These are phyloP conservation scores for Neocallimastix lanati DNA, from an alignment of 192 early-diverging fungal genomes.

Conservation along the genomic window DNA sequence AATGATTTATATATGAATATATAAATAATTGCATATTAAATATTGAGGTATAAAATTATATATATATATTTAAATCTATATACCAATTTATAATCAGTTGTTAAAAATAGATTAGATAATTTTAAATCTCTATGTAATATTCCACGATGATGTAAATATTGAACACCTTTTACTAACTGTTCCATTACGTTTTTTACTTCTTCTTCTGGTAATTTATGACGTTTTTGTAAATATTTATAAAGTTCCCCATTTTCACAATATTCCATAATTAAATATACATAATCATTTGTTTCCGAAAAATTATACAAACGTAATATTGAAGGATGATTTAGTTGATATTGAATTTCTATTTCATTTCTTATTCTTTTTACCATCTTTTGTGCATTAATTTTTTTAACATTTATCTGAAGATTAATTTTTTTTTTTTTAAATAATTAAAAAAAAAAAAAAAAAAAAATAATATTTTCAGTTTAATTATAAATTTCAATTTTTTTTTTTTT, in stretches of 20 bases:
- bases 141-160: slow-evolving; percentile 39
- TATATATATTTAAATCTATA: too few species aligned
- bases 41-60: too few species aligned
- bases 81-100: slow-evolving; percentile 2
- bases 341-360: not conserved
- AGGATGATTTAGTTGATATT: not conserved
- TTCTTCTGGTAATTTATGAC: slow-evolving; percentile 20
- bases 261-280: not conserved
- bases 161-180: slow-evolving; percentile 34
- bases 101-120: slow-evolving; percentile 50
- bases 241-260: not conserved
- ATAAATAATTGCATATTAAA: too few species aligned
- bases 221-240: not conserved
- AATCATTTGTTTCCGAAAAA: not conserved
- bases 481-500: too few species aligned
- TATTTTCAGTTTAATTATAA: too few species aligned
- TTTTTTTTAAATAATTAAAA: not conserved
- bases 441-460: not conserved
- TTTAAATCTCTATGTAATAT: slow-evolving; percentile 64
- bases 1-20: too few species aligned
- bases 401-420: not conserved
- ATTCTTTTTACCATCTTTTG: not conserved
- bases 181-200: slow-evolving; percentile 32
- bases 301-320: not conserved
- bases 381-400: not conserved